phyloP scores from a whole-genome alignment of 1,284 basidiomycete species.

The Cystobasidium pallidum region DNA sequence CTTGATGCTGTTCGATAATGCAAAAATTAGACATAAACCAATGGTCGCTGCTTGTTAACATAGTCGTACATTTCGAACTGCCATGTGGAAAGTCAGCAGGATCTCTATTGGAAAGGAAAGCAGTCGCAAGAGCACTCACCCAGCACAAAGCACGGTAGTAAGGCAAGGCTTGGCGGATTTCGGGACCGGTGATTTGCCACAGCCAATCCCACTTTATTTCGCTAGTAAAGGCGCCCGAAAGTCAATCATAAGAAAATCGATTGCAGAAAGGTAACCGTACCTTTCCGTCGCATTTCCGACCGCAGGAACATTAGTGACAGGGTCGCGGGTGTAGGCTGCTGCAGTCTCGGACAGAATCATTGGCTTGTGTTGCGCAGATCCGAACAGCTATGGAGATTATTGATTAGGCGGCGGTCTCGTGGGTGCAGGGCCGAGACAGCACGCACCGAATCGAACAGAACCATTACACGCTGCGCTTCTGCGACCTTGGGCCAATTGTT shows the following conservation, averaged over 20 bases:
- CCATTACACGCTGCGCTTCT: conserved; percentile 38
- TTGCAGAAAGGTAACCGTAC: neutral
- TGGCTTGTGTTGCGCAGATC: conserved; percentile 16
- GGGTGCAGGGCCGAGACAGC: neutral
- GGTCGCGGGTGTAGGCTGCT: conserved; percentile 44
- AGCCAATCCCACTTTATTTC: conserved; percentile 46
- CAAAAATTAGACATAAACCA: neutral
- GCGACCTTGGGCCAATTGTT: conserved; percentile 36
- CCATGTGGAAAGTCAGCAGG: neutral
- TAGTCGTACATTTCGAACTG: conserved; percentile 44
- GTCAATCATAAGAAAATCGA: too few relatives aligned
- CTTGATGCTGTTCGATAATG: conserved; percentile 27
- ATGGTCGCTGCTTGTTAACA: neutral
- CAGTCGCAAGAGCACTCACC: conserved; percentile 13
- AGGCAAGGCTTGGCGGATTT: conserved; percentile 38
- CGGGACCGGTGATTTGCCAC: conserved; percentile 44
- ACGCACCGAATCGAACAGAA: conserved; percentile 17
- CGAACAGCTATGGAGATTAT: conserved; percentile 17
- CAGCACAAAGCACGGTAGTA: conserved; percentile 36
- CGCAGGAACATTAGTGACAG: conserved; percentile 6
- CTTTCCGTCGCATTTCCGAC: conserved; percentile 42
- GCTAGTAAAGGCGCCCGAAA: conserved; percentile 1
- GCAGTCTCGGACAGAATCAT: conserved; percentile 43
- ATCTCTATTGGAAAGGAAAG: neutral
- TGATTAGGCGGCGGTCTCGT: neutral